A percentile compares a stretch with the other conserved stretches of the same genome.
Conservation (phyloP, 176 grass and related monocot species). For the Ananas comosus region DNA sequence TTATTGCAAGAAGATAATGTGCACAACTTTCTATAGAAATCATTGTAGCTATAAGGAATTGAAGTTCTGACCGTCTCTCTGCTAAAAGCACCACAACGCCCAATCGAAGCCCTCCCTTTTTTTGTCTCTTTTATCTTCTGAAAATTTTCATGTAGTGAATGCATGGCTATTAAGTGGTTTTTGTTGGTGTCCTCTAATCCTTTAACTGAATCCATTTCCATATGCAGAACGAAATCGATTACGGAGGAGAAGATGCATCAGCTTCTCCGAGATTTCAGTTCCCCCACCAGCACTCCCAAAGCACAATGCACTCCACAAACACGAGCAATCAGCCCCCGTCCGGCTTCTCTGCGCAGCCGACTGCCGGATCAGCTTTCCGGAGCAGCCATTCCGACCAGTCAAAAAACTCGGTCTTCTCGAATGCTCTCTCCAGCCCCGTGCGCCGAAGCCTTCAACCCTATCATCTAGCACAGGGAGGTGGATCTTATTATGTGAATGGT, state of each 20-base stretch:
- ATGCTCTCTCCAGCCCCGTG: constrained; percentile 45
- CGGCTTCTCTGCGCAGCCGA: constrained; percentile 11
- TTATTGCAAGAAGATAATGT: too few relatives aligned
- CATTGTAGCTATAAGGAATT: too few relatives aligned
- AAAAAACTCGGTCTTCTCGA: constrained; percentile 48
- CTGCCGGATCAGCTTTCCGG: constrained; percentile 14
- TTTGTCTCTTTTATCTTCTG: too few relatives aligned
- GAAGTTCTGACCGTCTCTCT: too few relatives aligned
- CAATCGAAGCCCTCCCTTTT: too few relatives aligned
- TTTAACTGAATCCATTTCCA: constrained; percentile 4
- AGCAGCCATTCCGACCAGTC: constrained; percentile 14
- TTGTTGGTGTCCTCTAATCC: not conserved
- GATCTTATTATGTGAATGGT: constrained; percentile 23
- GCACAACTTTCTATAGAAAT: too few relatives aligned
- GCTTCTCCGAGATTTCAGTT: constrained; percentile 46
- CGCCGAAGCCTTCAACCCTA: constrained; percentile 49
- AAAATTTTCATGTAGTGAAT: too few relatives aligned
- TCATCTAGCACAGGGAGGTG: constrained; percentile 47
- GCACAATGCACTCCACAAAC: constrained; percentile 25
- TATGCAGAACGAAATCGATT: constrained; percentile 55
- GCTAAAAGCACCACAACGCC: too few relatives aligned
- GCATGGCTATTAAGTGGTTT: too few relatives aligned
- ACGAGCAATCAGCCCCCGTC: constrained; percentile 29
- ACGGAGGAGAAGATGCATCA: constrained; percentile 41
- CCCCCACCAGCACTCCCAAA: constrained; percentile 25